Evolutionary conservation across 2,329 filamentous ascomycete species (phyloP).

Genomic region (Colletotrichum horii): DNA sequence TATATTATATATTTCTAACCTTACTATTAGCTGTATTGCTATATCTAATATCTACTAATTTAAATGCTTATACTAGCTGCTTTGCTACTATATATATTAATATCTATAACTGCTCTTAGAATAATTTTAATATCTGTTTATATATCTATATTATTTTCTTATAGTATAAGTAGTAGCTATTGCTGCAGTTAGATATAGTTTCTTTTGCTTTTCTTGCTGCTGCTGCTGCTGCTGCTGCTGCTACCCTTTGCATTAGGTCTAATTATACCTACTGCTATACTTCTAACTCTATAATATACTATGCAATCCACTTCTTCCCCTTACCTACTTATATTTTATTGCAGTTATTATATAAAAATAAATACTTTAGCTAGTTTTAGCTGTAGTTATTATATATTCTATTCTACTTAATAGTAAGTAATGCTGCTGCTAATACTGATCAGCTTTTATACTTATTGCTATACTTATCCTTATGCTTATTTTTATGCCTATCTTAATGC

Average conservation of each 20-base stretch:
- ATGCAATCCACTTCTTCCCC: no score
- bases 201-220: no score
- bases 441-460: no score
- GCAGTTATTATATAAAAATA: no score
- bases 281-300: not conserved
- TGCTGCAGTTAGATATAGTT: no score
- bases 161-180: not conserved
- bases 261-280: not conserved
- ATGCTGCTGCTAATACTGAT: no score
- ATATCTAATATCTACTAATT: not conserved
- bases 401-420: not conserved
- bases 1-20: constrained; percentile 4
- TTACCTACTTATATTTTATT: no score
- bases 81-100: constrained; percentile 9
- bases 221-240: no score
- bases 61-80: not conserved
- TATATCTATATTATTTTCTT: not conserved
- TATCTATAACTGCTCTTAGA: constrained; percentile 10
- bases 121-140: not conserved
- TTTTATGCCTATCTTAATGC: no score
- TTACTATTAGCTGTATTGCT: constrained; percentile 14
- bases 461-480: no score
- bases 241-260: not conserved
- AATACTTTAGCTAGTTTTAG: no score
- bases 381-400: not conserved